Conservation (phyloP, 225 moss, liverwort and hornwort species). For the Neckera pumila region DNA sequence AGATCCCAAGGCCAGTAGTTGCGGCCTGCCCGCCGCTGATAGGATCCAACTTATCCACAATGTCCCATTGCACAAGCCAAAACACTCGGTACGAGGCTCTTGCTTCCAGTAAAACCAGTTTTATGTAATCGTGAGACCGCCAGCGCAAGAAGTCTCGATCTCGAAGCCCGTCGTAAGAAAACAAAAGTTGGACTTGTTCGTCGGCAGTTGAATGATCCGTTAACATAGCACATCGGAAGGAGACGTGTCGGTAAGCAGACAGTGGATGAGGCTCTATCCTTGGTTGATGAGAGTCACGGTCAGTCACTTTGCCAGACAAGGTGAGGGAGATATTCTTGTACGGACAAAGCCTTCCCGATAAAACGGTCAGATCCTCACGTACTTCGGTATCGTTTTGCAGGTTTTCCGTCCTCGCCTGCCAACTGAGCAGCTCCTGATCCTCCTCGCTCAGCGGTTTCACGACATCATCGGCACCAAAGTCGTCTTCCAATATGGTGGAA, state of each 20-base stretch:
- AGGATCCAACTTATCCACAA: not conserved
- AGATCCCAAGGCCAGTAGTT: not conserved
- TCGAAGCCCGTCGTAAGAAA: not conserved
- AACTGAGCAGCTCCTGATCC: not conserved
- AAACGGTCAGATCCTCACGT: not conserved
- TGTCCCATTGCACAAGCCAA: constrained; percentile 5
- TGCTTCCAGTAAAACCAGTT: not conserved
- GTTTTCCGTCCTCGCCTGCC: not conserved
- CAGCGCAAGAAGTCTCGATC: not conserved
- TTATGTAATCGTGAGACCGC: not conserved
- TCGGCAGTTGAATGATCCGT: not conserved
- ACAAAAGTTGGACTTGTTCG: not conserved
- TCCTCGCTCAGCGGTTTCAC: not conserved
- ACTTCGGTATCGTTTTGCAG: not conserved
- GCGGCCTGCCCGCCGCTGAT: not conserved
- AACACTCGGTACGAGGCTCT: not conserved
- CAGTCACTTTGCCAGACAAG: not conserved
- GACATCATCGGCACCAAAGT: not conserved
- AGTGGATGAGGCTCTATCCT: not conserved
- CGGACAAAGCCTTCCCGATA: not conserved
- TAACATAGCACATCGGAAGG: not conserved
- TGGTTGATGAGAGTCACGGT: not conserved
- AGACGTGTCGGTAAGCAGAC: not conserved
- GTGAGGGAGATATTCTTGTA: not conserved
- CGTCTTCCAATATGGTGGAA: not conserved